phyloP scores from a whole-genome alignment of 1,284 basidiomycete species.

The Leccinum pachyderme region DNA sequence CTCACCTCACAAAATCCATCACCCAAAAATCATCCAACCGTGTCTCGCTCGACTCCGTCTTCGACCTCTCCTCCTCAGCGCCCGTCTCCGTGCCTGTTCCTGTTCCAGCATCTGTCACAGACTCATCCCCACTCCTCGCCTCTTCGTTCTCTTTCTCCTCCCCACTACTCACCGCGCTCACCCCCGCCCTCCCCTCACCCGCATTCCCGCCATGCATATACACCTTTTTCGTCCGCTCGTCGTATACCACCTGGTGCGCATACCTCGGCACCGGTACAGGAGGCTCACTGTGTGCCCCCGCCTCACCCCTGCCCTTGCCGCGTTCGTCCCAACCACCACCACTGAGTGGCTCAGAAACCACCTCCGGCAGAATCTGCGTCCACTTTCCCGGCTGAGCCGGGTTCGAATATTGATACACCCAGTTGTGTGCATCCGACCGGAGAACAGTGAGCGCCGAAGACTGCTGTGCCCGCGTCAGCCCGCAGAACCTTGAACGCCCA shows the following conservation, averaged over 20 bases:
- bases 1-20: constrained; percentile 63
- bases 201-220: constrained; percentile 76
- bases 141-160: constrained; percentile 19
- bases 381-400: constrained; percentile 56
- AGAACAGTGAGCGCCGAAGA: constrained; percentile 44
- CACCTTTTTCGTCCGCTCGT: constrained; percentile 49
- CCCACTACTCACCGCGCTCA: constrained; percentile 9
- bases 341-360: constrained; percentile 4
- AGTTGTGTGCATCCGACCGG: constrained; percentile 51
- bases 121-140: neutral
- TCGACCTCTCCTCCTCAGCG: constrained; percentile 14
- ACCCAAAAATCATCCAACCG: constrained; percentile 76
- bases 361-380: constrained; percentile 51
- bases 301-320: constrained; percentile 1
- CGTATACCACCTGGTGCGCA: constrained; percentile 76
- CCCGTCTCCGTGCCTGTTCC: neutral
- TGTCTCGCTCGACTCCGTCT: constrained; percentile 35
- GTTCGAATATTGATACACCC: constrained; percentile 59
- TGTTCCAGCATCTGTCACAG: constrained; percentile 11
- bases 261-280: constrained; percentile 54
- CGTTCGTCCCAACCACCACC: constrained; percentile 1
- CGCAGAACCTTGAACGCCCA: constrained; percentile 49
- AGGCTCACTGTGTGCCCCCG: constrained; percentile 21
- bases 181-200: constrained; percentile 35
- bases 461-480: constrained; percentile 47